Percentiles rank a stretch among this genome's conserved stretches.
Evolutionary conservation across 164 flowering plant genomes (phyloP).

Genomic region (Kingdonia uniflora): DNA sequence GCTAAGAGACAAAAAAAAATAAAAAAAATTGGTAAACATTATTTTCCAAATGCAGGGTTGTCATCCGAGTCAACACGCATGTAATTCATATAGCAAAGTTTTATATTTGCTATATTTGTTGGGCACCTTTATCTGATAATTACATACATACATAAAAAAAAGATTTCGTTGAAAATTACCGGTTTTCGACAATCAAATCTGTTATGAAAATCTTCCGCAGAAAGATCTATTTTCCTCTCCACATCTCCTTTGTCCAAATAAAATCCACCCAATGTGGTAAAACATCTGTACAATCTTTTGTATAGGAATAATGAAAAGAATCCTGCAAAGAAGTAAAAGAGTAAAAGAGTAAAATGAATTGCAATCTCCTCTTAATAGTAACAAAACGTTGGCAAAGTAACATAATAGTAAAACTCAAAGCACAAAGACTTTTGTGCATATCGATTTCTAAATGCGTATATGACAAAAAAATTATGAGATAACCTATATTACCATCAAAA

Average conservation of each 20-base stretch:
- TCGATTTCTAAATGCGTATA: background rate
- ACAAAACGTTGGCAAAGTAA: background rate
- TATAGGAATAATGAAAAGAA: slow-evolving; percentile 72
- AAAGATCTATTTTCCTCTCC: slow-evolving; percentile 45
- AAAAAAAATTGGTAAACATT: no score
- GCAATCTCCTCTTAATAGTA: background rate
- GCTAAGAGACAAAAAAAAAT: no score
- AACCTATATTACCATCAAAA: slow-evolving; percentile 70
- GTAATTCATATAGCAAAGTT: no score
- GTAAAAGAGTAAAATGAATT: no score
- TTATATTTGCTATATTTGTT: no score
- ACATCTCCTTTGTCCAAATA: slow-evolving; percentile 53
- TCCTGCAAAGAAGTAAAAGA: slow-evolving; percentile 35
- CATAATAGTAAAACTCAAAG: background rate
- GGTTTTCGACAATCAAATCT: slow-evolving; percentile 67
- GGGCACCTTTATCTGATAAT: no score
- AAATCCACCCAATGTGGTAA: slow-evolving; percentile 52
- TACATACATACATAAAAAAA: no score
- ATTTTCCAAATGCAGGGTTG: no score
- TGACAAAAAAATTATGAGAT: no score
- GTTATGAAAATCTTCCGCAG: slow-evolving; percentile 46
- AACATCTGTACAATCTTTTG: slow-evolving; percentile 69
- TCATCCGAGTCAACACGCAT: no score
- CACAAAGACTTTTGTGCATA: no score
- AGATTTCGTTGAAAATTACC: slow-evolving; percentile 22